phyloP scores from a whole-genome alignment of 257 asterid genomes.

The Verbascum thapsus region DNA sequence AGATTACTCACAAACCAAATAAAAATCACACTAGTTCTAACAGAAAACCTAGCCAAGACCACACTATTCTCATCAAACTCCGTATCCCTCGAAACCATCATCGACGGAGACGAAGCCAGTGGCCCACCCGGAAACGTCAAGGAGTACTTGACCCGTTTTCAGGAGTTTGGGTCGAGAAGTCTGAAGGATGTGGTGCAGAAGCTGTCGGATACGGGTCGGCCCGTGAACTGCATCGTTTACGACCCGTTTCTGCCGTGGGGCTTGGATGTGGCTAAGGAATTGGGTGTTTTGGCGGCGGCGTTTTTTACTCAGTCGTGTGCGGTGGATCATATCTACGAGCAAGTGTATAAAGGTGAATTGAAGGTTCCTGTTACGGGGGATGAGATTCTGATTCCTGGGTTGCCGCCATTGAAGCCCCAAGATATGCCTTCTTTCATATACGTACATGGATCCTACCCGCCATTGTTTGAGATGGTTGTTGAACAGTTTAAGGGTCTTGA shows the following conservation, averaged over 20 bases:
- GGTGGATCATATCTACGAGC: constrained; percentile 39
- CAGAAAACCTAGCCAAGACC: constrained; percentile 29
- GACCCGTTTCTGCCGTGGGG: constrained; percentile 47
- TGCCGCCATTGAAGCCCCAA: constrained; percentile 6
- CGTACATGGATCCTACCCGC: constrained; percentile 27
- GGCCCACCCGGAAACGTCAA: not conserved
- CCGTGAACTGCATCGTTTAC: constrained; percentile 43
- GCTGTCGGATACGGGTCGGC: constrained; percentile 33
- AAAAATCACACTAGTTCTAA: constrained; percentile 30
- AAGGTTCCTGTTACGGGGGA: constrained; percentile 30
- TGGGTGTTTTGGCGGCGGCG: constrained; percentile 38
- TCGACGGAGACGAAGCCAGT: constrained; percentile 49
- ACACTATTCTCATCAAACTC: constrained; percentile 14
- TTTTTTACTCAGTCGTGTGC: constrained; percentile 58
- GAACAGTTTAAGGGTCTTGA: constrained; percentile 27
- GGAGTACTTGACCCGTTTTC: constrained; percentile 9
- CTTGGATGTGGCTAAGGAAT: constrained; percentile 36
- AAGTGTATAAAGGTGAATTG: constrained; percentile 31
- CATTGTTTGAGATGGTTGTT: constrained; percentile 20
- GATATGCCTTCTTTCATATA: constrained; percentile 28
- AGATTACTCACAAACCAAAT: constrained; percentile 37
- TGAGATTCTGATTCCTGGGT: constrained; percentile 34
- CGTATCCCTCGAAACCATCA: constrained; percentile 39
- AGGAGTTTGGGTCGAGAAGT: constrained; percentile 25
- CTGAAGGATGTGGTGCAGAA: constrained; percentile 15